Conservation (phyloP, 73 alveolate species). For the Tetrahymena thermophila region DNA sequence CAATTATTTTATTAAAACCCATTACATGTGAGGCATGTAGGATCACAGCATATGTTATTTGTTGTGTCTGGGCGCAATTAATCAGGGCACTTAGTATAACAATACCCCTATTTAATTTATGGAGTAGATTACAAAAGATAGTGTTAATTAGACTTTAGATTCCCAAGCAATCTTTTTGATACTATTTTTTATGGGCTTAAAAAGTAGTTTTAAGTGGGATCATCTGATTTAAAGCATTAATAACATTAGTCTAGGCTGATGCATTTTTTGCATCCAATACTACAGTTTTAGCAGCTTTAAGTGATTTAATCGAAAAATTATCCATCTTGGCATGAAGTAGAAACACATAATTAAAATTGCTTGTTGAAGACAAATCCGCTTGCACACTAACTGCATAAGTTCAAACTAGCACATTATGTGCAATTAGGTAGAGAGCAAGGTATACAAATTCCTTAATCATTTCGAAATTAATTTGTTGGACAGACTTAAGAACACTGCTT, state of each 20-base stretch:
- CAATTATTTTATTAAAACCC: background rate
- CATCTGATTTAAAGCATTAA: background rate
- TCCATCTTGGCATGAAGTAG: background rate
- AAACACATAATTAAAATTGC: background rate
- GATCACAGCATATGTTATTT: background rate
- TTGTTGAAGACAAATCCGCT: background rate
- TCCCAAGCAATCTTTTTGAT: background rate
- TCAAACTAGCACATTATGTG: background rate
- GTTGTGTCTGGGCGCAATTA: background rate
- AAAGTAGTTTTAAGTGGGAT: background rate
- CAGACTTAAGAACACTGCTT: background rate
- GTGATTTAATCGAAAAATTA: background rate
- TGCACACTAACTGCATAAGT: background rate
- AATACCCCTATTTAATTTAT: background rate
- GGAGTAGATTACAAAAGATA: background rate
- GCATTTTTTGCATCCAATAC: background rate
- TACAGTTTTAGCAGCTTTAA: background rate
- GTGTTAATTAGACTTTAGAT: background rate
- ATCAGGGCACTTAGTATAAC: background rate
- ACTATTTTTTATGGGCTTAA: background rate
- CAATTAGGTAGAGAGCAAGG: background rate
- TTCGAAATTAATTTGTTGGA: background rate
- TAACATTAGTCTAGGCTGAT: background rate
- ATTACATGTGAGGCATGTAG: background rate
- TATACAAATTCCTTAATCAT: background rate